These are phyloP conservation scores for Drechslerella stenobrocha DNA, from an alignment of 2,329 filamentous ascomycete genomes.

Conservation along the genomic window DNA sequence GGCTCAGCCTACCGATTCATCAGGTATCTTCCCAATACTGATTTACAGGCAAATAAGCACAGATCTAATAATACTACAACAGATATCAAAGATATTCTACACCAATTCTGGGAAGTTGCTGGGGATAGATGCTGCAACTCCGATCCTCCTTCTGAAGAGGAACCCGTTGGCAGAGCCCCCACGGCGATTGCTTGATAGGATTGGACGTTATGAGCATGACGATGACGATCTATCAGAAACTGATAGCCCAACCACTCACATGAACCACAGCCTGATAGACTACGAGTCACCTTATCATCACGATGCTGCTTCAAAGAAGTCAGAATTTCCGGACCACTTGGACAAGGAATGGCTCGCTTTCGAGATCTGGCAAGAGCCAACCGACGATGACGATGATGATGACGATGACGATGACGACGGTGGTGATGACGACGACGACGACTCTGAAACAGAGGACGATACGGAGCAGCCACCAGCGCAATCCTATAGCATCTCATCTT, in stretches of 20 bases:
- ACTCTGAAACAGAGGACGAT: constrained; percentile 49
- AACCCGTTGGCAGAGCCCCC: constrained; percentile 68
- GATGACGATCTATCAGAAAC: constrained; percentile 53
- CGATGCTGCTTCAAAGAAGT: constrained; percentile 56
- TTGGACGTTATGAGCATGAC: constrained; percentile 53
- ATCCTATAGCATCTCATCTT: constrained; percentile 28
- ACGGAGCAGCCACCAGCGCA: constrained; percentile 11
- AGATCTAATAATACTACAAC: neutral
- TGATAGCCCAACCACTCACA: constrained; percentile 50
- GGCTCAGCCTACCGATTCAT: constrained; percentile 70
- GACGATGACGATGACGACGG: constrained; percentile 56
- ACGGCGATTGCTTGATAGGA: constrained; percentile 62
- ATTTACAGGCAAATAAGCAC: neutral
- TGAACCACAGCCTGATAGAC: constrained; percentile 56
- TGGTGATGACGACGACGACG: constrained; percentile 56
- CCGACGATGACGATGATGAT: constrained; percentile 61
- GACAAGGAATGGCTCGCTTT: constrained; percentile 91
- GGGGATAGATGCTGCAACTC: constrained; percentile 76
- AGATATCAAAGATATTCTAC: constrained; percentile 86
- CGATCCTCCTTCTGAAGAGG: constrained; percentile 73
- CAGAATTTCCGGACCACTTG: constrained; percentile 71
- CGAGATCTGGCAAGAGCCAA: constrained; percentile 73
- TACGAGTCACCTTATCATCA: constrained; percentile 51
- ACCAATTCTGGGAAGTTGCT: constrained; percentile 86
- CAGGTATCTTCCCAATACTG: constrained; percentile 55